Evolutionary conservation across 169 alveolate genomes (phyloP), one percentile per base, ranked within the genome.

Genomic region (Amoebophrya sp.): DNA sequence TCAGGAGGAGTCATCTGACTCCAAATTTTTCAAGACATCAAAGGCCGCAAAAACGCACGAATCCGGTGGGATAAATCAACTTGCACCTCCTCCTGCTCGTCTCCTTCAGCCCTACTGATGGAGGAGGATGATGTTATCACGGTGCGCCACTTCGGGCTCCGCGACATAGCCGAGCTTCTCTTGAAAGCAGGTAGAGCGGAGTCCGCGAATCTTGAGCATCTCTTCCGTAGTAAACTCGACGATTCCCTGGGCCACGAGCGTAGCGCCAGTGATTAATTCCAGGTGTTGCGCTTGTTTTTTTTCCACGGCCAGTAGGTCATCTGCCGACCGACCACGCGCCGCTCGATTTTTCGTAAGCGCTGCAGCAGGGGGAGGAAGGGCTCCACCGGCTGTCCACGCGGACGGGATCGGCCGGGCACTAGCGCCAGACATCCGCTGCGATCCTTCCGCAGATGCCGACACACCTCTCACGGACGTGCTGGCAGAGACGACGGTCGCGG

Each of bases 181-280:
- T n/a, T 29, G 25, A 38, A 40, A 89, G 3, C 40, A n/a, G 40
- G 33, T 3, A 0, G n/a, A 40, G 12, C 91, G 77, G 38, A n/a
- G 77, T 10, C 91, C 91, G 77, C 29, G 39, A 40, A 89, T 89
- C 47, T 89, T 89, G 77, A 25, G 53, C 41, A 89, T 39, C 40
- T 89, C 91, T 29, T 40, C 25, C 3, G 35, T 66, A 0, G 83
- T 53, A n/a, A 89, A 39, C 23, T 89, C 55, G 32, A 89, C 91
- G n/a, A 89, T 14, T 0, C 53, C 91, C 0, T 66, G 91, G 40
- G 91, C 91, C 33, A 89, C 23, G 23, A 41, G 23, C 54, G 54
- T 12, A 41, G 54, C 54, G 12, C 54, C 54, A 41, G 54, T 12
- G 12, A 7, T 41, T 41, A 41, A n/a, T n/a, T n/a, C n/a, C n/a